Evolutionary conservation across 208 protist species (phyloP).

Genomic region (Leishmania turanica): DNA sequence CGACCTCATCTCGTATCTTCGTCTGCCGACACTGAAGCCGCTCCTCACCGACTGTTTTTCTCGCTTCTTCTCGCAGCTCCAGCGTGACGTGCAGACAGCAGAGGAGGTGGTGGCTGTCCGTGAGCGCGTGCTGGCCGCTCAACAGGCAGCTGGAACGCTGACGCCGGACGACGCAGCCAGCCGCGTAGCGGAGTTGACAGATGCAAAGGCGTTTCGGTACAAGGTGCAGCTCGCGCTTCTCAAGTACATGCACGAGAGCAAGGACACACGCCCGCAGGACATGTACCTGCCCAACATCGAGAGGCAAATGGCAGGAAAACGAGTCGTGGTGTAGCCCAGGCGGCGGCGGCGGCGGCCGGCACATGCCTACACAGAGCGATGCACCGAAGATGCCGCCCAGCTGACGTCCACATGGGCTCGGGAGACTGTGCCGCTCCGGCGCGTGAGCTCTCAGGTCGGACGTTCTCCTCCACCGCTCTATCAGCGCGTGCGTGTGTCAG

Average conservation of each 20-base stretch:
- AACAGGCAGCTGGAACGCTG: conserved; percentile 30
- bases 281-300: conserved; percentile 82
- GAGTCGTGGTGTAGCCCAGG: background rate
- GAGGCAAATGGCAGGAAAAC: conserved; percentile 21
- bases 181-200: conserved; percentile 56
- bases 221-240: conserved; percentile 82
- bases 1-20: conserved; percentile 80
- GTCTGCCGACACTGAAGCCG: conserved; percentile 64
- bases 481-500: background rate
- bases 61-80: conserved; percentile 70
- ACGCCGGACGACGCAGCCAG: conserved; percentile 30
- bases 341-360: background rate
- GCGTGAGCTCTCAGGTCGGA: background rate
- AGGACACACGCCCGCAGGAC: conserved; percentile 75
- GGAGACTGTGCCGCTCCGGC: background rate
- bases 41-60: conserved; percentile 81
- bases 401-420: background rate
- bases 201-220: conserved; percentile 43
- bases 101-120: conserved; percentile 55
- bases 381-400: background rate
- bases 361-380: background rate
- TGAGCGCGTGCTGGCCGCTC: conserved; percentile 40
- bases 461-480: background rate
- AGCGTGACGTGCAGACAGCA: conserved; percentile 42
- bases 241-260: conserved; percentile 85